These are phyloP conservation scores for Xylaria sp. DNA, from an alignment of 2,329 filamentous ascomycete genomes.

Conservation along the genomic window DNA sequence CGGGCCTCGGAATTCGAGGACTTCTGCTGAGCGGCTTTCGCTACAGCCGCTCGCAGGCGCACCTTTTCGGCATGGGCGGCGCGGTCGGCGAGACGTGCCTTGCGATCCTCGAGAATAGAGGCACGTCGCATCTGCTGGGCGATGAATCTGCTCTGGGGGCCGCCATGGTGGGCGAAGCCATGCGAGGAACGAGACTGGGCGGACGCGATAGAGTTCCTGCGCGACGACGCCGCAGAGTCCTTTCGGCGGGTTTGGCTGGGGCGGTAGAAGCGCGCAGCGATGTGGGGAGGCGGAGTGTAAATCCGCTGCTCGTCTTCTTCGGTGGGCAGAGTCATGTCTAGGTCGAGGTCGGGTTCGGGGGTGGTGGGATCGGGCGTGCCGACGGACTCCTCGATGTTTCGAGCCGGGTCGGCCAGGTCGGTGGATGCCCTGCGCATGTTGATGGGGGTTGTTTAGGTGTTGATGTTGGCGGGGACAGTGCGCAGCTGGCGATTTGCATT, in stretches of 20 bases:
- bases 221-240: conserved; percentile 80
- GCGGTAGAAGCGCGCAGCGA: conserved; percentile 82
- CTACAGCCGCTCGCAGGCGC: conserved; percentile 77
- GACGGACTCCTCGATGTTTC: conserved; percentile 53
- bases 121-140: conserved; percentile 83
- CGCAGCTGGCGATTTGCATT: conserved; percentile 37
- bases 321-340: conserved; percentile 47
- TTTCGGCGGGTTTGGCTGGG: conserved; percentile 74
- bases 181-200: conserved; percentile 77
- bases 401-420: conserved; percentile 57
- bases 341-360: conserved; percentile 48
- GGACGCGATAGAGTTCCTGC: conserved; percentile 83
- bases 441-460: conserved; percentile 32
- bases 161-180: conserved; percentile 63
- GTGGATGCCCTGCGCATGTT: conserved; percentile 58
- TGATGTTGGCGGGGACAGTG: conserved; percentile 36
- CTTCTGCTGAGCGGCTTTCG: conserved; percentile 74
- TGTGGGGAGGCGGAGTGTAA: conserved; percentile 77
- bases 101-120: conserved; percentile 83
- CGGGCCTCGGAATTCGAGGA: conserved; percentile 77
- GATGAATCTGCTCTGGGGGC: conserved; percentile 79
- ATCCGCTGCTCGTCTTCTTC: conserved; percentile 53
- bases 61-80: conserved; percentile 88
- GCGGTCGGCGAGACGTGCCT: conserved; percentile 80
- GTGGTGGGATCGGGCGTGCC: conserved; percentile 47